Evolutionary conservation across 2,329 filamentous ascomycete genomes (phyloP), one percentile per base, ranked within the genome.

Genomic region (Aspergillus neotritici): DNA sequence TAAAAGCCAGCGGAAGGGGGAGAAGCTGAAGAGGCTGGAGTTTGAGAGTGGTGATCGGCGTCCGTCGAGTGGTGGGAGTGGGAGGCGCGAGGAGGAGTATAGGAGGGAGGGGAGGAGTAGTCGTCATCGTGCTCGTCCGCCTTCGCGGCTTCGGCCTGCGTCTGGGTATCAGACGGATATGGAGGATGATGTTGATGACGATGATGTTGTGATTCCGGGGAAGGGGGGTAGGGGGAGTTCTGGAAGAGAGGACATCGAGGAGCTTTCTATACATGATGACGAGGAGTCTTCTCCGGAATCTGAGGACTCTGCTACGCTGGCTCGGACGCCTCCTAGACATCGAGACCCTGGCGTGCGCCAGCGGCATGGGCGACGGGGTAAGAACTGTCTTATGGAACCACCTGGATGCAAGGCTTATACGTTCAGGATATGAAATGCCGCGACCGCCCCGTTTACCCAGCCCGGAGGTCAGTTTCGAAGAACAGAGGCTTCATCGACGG

Each of bases 341-440:
- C 82, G 91, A 58, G 87, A 95, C 61, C 82, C 94, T 46, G 90
- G 94, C 52, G 94, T 87, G 0, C 87, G 93, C 67, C 91, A 93
- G 62, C 79, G 33, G 45, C 86, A 91, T 60, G 84, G 94, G 55
- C 86, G 94, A 60, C 87, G 94, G 67, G 89, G 86, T 87, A 52
- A 41, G 54, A 33, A 5, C 6, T n/a, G 66, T 21, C 6, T 31
- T 14, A 9, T 17, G 29, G n/a, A n/a, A 3, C 12, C 16, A 41
- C 10, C 10, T 10, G 5, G 2, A n/a, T 7, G 6, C 3, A 17
- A 5, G 44, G 53, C 33, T 49, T 34, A 14, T 21, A 28, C 12
- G 32, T n/a, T 2, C 36, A 65, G 63, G 56, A 14, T 64, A 50
- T 34, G 53, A 58, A 31, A 38, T 40, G 10, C 32, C 36, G 25